Evolutionary conservation across 2,329 filamentous ascomycete species (phyloP), one percentile per base, ranked within the genome.

Genomic region (Colletotrichum liriopes): DNA sequence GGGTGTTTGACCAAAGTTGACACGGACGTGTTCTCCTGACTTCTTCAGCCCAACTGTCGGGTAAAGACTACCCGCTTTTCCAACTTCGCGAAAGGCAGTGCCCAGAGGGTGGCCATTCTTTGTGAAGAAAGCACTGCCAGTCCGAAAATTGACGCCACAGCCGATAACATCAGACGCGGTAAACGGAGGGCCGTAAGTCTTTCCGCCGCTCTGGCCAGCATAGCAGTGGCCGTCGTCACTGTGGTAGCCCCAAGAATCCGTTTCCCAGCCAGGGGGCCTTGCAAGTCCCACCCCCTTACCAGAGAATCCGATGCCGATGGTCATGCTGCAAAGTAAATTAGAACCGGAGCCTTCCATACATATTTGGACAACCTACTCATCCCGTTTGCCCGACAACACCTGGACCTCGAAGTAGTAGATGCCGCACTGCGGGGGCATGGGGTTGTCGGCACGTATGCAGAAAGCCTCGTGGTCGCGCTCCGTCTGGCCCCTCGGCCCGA

Each of bases 391-490:
- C 20, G 84, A 82, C 35, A 88, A 70, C 59, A 91, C 84, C 20
- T 83, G 83, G 32, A 93, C 87, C 80, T 99, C 96, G 79, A 91
- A 99, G 81, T 99, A 99, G 82, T 98, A 99, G 72, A 99, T 92
- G 2, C 96, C 96, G 76, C 94, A 96, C 78, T 97, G 93, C 45
- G 91, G 88, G 5, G 96, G 95, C 91, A 98, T 98, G 60, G 92
- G 90, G 80, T 95, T 87, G 81, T 99, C 93, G 37, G 95, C 90
- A 67, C 96, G 91, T 70, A 98, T 91, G 16, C 94, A 90, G 45
- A 91, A 94, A 23, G 94, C 94, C 80, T 98, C 96, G 78, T 93
- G 86, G 9, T 92, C 90, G 62, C 86, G 85, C 61, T 90, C 87
- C 68, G 81, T 80, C 26, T 84, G 78, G 32, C 81, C 83, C 77